phyloP scores from a whole-genome alignment of 139 green algal genomes.

The Mychonastes homosphaera region DNA sequence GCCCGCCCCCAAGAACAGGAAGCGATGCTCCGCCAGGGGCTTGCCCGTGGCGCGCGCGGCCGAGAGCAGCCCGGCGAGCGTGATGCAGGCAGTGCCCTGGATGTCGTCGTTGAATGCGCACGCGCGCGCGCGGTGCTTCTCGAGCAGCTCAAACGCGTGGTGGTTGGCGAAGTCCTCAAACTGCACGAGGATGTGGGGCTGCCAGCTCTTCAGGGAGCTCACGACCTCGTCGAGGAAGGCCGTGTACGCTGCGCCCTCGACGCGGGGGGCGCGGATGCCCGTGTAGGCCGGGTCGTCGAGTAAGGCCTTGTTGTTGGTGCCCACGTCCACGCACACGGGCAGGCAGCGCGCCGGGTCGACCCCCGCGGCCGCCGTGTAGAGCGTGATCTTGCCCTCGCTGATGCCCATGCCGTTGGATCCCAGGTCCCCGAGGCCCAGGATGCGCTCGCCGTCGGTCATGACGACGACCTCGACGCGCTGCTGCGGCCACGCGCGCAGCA shows the following conservation, averaged over 20 bases:
- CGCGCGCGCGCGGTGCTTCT: conserved; percentile 32
- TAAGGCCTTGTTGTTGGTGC: conserved; percentile 66
- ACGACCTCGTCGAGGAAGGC: conserved; percentile 54
- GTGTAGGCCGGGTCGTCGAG: conserved; percentile 59
- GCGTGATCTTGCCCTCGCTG: conserved; percentile 61
- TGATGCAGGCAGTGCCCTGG: conserved; percentile 72
- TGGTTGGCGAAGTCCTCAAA: conserved; percentile 60
- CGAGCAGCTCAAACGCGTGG: conserved; percentile 56
- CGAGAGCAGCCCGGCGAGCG: conserved; percentile 59
- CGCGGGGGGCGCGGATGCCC: conserved; percentile 18
- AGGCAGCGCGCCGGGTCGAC: conserved; percentile 46
- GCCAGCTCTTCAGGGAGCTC: conserved; percentile 35
- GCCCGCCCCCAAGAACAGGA: conserved; percentile 55
- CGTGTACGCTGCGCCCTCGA: conserved; percentile 34
- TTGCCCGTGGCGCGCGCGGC: conserved; percentile 38
- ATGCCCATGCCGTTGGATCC: conserved; percentile 75
- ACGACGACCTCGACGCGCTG: conserved; percentile 43
- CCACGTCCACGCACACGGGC: conserved; percentile 79
- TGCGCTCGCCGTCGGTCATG: conserved; percentile 60
- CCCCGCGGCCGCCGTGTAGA: conserved; percentile 57
- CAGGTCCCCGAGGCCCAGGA: conserved; percentile 56
- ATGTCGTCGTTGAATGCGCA: conserved; percentile 80
- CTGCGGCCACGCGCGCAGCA: conserved; percentile 25
- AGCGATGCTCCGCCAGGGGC: conserved; percentile 23
- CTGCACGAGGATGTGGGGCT: conserved; percentile 61